A percentile compares a stretch with the other conserved stretches of the same genome.
Conservation (phyloP, 2,329 filamentous ascomycete genomes). For the Penicillium sp. region DNA sequence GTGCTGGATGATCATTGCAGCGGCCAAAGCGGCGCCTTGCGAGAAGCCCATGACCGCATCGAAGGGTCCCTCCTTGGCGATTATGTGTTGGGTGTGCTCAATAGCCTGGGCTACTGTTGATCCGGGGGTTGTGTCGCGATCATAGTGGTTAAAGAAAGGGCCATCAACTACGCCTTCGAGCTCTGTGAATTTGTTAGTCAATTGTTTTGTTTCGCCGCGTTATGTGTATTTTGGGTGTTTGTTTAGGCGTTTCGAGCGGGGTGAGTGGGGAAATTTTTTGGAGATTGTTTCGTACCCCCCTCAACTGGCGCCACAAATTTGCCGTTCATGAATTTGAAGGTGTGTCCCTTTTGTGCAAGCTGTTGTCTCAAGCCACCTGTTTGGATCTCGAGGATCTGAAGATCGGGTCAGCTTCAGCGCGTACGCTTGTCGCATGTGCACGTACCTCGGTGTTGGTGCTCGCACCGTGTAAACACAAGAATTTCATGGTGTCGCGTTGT, state of each 20-base stretch:
- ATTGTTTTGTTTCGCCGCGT: background rate
- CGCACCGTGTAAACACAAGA: slow-evolving; percentile 35
- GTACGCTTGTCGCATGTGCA: background rate
- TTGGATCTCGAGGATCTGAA: slow-evolving; percentile 37
- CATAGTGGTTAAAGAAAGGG: slow-evolving; percentile 35
- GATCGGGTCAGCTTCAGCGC: background rate
- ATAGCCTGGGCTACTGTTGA: slow-evolving; percentile 26
- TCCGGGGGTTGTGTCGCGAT: slow-evolving; percentile 22
- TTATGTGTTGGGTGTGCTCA: slow-evolving; percentile 22
- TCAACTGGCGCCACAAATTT: slow-evolving; percentile 24
- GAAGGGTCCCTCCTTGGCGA: slow-evolving; percentile 30
- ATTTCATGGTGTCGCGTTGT: slow-evolving; percentile 26
- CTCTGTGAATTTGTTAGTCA: slow-evolving; percentile 17
- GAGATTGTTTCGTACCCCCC: slow-evolving; percentile 21
- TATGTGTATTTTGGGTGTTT: background rate
- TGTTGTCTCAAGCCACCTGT: slow-evolving; percentile 30
- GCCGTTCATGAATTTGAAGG: slow-evolving; percentile 32
- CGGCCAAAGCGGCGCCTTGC: slow-evolving; percentile 33
- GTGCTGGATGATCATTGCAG: slow-evolving; percentile 25
- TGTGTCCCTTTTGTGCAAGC: slow-evolving; percentile 29
- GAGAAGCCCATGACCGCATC: slow-evolving; percentile 36
- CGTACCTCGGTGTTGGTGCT: slow-evolving; percentile 34
- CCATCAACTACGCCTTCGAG: slow-evolving; percentile 31
- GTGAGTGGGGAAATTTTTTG: background rate
- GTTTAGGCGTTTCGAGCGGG: background rate